Evolutionary conservation across 768 basidiomycete genomes (phyloP), one percentile per base, ranked within the genome.

Genomic region (Saitozyma sp.): DNA sequence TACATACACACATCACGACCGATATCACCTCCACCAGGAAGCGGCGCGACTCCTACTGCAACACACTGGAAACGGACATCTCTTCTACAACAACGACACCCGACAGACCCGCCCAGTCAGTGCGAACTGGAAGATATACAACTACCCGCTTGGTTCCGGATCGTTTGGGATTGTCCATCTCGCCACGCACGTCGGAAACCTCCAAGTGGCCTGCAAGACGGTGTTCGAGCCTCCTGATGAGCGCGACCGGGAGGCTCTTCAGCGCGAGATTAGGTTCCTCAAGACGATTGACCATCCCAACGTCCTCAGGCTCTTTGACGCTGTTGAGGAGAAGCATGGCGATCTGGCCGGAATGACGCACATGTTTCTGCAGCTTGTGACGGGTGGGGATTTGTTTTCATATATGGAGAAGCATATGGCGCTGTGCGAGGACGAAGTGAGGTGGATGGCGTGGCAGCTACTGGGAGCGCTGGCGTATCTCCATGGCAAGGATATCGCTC

Each of bases 301-400:
- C 49, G 38, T 70, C n/a, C 19, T 58, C 20, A 40, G 58, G 6
- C 17, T 73, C 6, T 50, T 70, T 20, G 71, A 69, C 54, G 42
- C 49, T 20, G n/a, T 65, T 41, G 61, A 61, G 17, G 50, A 59
- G 20, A 43, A 51, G 16, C 45, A 17, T 11, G 45, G n/a, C 13
- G 11, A 11, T 46, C 45, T 46, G 1, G n/a, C 20, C 8, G 58
- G 46, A 9, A 53, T 50, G 52, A 49, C 61, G 1, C 67, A 70
- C 60, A 14, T 73, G 29, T 46, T 73, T 3, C 9, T 70, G 53
- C 62, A 64, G 14, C 42, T 70, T 11, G 61, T 63, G 1, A 61
- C 62, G 3, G 71, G 71, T 3, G 71, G 71, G 29, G 71, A 73
- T 54, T 52, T 73, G 7, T 73, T 58, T 48, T 50, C 54, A 3